These are phyloP conservation scores for Yamadazyma nakazawae DNA, from an alignment of 805 yeast genomes.

Conservation along the genomic window DNA sequence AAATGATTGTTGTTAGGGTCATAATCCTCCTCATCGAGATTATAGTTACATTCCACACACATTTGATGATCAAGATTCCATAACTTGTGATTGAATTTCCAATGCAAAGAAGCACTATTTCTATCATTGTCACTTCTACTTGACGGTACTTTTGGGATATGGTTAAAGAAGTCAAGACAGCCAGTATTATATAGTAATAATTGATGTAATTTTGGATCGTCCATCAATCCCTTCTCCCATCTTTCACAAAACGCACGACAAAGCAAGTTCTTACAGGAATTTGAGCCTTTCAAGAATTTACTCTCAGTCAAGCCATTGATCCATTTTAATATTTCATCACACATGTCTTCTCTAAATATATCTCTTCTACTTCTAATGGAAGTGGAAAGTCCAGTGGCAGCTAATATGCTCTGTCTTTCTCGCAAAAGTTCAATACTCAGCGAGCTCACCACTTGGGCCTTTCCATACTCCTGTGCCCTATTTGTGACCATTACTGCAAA, in stretches of 20 bases:
- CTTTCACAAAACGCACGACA: conserved; percentile 56
- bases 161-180: conserved; percentile 29
- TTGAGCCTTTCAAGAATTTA: conserved; percentile 48
- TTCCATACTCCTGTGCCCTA: conserved; percentile 59
- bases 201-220: conserved; percentile 12
- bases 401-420: conserved; percentile 53
- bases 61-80: conserved; percentile 49
- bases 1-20: conserved; percentile 23
- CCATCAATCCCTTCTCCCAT: conserved; percentile 55
- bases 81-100: conserved; percentile 36
- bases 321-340: conserved; percentile 69
- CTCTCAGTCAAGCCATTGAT: conserved; percentile 55
- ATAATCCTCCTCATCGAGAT: conserved; percentile 26
- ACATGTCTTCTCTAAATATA: conserved; percentile 75
- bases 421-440: conserved; percentile 47
- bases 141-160: conserved; percentile 37
- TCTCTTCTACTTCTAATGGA: conserved; percentile 68
- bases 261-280: conserved; percentile 45
- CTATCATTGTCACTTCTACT: conserved; percentile 6
- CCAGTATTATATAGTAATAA: conserved; percentile 25
- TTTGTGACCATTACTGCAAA: conserved; percentile 73
- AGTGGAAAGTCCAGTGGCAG: conserved; percentile 62
- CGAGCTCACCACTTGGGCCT: conserved; percentile 65
- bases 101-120: conserved; percentile 22
- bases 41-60: conserved; percentile 48